phyloP scores from a whole-genome alignment of 352 stramenopile genomes.

The Globisporangium viniferum region DNA sequence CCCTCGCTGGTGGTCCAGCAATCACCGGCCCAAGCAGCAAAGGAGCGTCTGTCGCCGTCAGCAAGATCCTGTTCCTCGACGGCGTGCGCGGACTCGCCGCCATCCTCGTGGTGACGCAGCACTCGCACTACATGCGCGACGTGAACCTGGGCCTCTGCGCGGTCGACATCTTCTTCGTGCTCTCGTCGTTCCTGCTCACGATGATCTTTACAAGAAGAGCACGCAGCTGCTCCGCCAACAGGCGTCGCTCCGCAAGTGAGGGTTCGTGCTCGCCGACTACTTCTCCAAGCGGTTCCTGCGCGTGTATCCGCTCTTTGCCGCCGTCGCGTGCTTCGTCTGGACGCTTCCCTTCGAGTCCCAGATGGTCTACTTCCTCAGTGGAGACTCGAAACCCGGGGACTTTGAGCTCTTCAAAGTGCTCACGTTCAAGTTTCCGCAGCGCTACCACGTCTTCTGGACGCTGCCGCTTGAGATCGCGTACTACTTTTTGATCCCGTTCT shows the following conservation, averaged over 20 bases:
- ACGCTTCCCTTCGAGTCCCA: conserved; percentile 29
- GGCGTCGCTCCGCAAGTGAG: conserved; percentile 12
- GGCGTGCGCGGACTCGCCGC: conserved; percentile 15
- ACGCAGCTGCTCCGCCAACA: conserved; percentile 13
- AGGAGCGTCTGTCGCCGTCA: not conserved
- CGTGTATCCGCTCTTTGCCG: conserved; percentile 49
- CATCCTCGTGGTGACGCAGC: conserved; percentile 19
- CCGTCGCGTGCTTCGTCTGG: conserved; percentile 26
- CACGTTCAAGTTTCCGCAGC: conserved; percentile 18
- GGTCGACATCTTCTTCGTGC: conserved; percentile 25
- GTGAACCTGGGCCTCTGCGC: conserved; percentile 11
- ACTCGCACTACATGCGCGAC: conserved; percentile 16
- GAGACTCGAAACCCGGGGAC: conserved; percentile 10
- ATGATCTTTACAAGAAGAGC: conserved; percentile 21
- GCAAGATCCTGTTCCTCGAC: conserved; percentile 18
- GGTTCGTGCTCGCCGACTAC: conserved; percentile 34
- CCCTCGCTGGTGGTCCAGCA: not conserved
- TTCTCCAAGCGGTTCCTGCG: conserved; percentile 48
- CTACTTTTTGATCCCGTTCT: conserved; percentile 34
- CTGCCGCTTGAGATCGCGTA: conserved; percentile 45
- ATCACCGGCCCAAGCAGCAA: not conserved
- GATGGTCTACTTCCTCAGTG: conserved; percentile 20
- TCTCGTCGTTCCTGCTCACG: conserved; percentile 25
- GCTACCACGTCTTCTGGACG: conserved; percentile 46
- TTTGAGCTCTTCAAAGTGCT: conserved; percentile 36